phyloP scores from a whole-genome alignment of 345 rosid genomes.

The Moricandia arvensis region DNA sequence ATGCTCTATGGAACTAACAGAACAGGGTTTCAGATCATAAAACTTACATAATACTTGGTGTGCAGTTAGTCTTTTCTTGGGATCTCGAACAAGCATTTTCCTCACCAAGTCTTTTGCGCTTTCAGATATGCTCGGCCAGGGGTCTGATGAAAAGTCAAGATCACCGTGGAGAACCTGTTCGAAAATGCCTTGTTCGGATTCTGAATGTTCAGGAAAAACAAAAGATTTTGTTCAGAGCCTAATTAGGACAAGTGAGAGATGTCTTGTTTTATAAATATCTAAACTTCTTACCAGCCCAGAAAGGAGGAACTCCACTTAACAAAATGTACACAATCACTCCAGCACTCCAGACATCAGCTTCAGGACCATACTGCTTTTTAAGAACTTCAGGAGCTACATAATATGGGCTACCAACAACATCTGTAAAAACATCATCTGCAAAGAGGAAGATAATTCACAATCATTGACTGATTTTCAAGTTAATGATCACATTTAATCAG shows the following conservation, averaged over 20 bases:
- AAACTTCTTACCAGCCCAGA: slow-evolving; percentile 76
- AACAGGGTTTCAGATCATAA: background rate
- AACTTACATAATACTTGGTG: slow-evolving; percentile 81
- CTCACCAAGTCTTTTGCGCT: slow-evolving; percentile 85
- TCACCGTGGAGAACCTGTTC: slow-evolving; percentile 84
- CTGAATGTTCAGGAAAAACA: slow-evolving; percentile 37
- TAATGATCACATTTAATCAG: background rate
- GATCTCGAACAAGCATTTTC: slow-evolving; percentile 81
- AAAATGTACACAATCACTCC: slow-evolving; percentile 86
- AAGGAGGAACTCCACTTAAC: slow-evolving; percentile 92
- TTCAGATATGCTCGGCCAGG: slow-evolving; percentile 87
- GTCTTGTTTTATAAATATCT: background rate
- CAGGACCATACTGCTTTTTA: slow-evolving; percentile 71
- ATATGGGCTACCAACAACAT: slow-evolving; percentile 92
- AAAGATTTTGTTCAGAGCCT: background rate
- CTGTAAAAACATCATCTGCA: slow-evolving; percentile 69
- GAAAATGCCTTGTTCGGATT: slow-evolving; percentile 79
- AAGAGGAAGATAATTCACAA: background rate
- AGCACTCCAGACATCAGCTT: slow-evolving; percentile 96
- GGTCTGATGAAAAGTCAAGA: slow-evolving; percentile 77
- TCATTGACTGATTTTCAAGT: background rate
- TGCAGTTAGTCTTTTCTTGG: slow-evolving; percentile 69
- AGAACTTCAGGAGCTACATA: slow-evolving; percentile 93
- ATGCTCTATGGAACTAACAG: no score
- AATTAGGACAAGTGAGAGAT: background rate